Percentiles rank a stretch among this genome's conserved stretches.
Evolutionary conservation across 2,329 filamentous ascomycete species (phyloP).

Genomic region (Lojkania enalia): DNA sequence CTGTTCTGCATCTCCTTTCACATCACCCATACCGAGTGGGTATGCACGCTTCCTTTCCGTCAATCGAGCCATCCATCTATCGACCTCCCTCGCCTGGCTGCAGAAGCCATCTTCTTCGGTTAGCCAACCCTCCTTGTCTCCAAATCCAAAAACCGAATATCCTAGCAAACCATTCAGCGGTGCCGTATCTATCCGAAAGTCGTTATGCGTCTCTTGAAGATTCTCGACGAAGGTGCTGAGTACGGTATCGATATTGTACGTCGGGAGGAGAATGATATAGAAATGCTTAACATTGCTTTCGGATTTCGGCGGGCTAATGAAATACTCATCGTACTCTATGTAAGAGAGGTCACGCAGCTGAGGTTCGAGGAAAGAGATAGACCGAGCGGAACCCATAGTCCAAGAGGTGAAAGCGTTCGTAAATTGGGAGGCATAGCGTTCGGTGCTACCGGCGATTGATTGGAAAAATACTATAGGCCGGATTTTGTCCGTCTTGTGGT

Average conservation of each 20-base stretch:
- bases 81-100: slow-evolving; percentile 85
- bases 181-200: slow-evolving; percentile 92
- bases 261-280: slow-evolving; percentile 83
- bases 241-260: slow-evolving; percentile 94
- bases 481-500: slow-evolving; percentile 52
- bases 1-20: slow-evolving; percentile 70
- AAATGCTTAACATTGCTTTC: slow-evolving; percentile 64
- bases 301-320: slow-evolving; percentile 72
- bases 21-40: slow-evolving; percentile 84
- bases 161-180: slow-evolving; percentile 76
- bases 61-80: slow-evolving; percentile 97
- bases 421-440: slow-evolving; percentile 70
- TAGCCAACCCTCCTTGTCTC: slow-evolving; percentile 89
- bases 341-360: slow-evolving; percentile 78
- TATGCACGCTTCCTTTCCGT: slow-evolving; percentile 85
- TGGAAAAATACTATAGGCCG: slow-evolving; percentile 86
- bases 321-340: slow-evolving; percentile 91
- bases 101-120: slow-evolving; percentile 90
- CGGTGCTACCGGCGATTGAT: slow-evolving; percentile 81
- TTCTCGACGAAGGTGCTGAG: slow-evolving; percentile 86
- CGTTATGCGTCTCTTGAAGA: slow-evolving; percentile 88
- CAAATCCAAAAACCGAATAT: slow-evolving; percentile 93
- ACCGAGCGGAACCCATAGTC: slow-evolving; percentile 33
- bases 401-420: slow-evolving; percentile 57
- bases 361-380: slow-evolving; percentile 57